Conservation (phyloP, 345 rosid species). For the Melaleuca alternifolia region DNA sequence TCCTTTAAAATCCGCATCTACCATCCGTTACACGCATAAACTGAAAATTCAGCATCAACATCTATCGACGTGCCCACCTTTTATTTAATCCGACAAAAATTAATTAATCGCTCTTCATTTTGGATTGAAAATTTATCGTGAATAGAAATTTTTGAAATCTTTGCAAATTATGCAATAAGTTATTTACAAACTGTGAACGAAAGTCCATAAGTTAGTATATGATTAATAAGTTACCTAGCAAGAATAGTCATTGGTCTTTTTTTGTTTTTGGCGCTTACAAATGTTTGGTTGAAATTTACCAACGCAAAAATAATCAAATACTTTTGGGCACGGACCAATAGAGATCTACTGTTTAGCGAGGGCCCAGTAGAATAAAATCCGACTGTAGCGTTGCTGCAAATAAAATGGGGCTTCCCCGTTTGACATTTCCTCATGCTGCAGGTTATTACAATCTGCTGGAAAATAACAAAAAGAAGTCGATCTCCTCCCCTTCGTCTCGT, state of each 20-base stretch:
- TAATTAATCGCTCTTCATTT: background rate
- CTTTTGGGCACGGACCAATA: background rate
- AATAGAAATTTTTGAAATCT: background rate
- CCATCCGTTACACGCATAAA: background rate
- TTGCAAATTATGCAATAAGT: background rate
- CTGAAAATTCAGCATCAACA: background rate
- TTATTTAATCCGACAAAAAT: background rate
- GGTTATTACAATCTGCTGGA: background rate
- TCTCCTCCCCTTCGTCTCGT: no score
- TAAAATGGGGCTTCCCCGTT: background rate
- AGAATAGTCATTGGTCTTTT: no score
- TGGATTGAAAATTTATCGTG: no score
- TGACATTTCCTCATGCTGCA: background rate
- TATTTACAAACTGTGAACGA: background rate
- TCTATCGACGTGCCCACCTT: background rate
- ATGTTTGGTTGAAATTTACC: background rate
- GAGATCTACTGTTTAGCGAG: background rate
- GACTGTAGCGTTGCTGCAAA: background rate
- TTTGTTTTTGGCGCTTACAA: background rate
- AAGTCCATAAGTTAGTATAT: background rate
- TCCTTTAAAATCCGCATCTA: background rate
- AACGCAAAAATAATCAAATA: no score
- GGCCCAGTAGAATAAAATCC: background rate
- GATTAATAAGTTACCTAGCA: background rate
- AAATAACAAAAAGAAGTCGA: background rate